phyloP scores from a whole-genome alignment of 306 rosid genomes.

The Cyamopsis tetragonoloba region DNA sequence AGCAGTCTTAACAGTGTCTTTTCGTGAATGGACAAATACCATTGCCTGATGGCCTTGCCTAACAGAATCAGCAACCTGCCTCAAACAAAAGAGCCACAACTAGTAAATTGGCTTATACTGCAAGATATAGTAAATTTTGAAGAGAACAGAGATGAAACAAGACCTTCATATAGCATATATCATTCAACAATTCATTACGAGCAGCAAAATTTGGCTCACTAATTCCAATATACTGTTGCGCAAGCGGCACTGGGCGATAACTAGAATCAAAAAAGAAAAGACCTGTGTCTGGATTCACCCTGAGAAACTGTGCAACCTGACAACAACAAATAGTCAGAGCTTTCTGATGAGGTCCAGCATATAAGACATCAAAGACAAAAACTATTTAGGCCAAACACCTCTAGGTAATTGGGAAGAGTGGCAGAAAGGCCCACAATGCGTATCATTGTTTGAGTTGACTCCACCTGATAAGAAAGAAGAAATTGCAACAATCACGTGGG shows the following conservation, averaged over 20 bases:
- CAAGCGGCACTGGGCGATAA: constrained; percentile 99
- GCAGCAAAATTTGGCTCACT: constrained; percentile 84
- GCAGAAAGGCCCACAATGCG: constrained; percentile 99
- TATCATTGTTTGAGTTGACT: constrained; percentile 90
- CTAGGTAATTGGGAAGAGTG: constrained; percentile 90
- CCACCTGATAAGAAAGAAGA: constrained; percentile 56
- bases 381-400: constrained; percentile 50
- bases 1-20: constrained; percentile 93
- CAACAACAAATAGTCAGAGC: constrained; percentile 16
- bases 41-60: constrained; percentile 93
- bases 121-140: constrained; percentile 28
- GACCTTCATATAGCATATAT: constrained; percentile 94
- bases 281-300: constrained; percentile 91
- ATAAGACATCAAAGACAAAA: constrained; percentile 19
- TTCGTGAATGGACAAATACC: constrained; percentile 97
- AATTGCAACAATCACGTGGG: not conserved
- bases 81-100: constrained; percentile 25
- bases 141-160: constrained; percentile 22
- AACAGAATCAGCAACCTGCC: constrained; percentile 75
- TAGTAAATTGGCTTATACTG: constrained; percentile 16
- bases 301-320: constrained; percentile 93
- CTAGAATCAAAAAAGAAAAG: constrained; percentile 95
- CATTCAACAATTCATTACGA: constrained; percentile 78
- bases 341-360: constrained; percentile 13
- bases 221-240: constrained; percentile 93